A percentile compares a stretch with the other conserved stretches of the same genome.
Evolutionary conservation across 2,329 filamentous ascomycete species (phyloP).

Genomic region (Fusarium duplospermum): DNA sequence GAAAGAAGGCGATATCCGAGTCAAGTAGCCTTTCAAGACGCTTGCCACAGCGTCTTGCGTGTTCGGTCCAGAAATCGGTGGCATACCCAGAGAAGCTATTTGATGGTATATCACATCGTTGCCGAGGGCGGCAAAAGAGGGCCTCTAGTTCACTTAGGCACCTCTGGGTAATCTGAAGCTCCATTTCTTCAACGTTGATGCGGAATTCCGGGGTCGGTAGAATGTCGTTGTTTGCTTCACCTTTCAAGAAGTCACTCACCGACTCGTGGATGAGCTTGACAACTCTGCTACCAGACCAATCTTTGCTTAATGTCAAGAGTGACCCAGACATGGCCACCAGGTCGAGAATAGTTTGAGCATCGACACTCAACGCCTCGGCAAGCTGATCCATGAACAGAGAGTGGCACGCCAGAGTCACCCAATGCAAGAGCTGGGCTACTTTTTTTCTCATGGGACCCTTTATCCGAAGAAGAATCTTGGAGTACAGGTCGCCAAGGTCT

Average conservation of each 20-base stretch:
- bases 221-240: neutral
- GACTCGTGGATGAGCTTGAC: neutral
- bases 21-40: neutral
- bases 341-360: neutral
- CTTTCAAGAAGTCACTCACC: neutral
- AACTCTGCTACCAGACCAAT: too few relatives aligned
- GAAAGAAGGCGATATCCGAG: neutral
- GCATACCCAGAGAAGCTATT: neutral
- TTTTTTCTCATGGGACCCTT: neutral
- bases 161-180: neutral
- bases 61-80: neutral
- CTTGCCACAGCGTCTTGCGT: neutral
- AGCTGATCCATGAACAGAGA: neutral
- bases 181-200: neutral
- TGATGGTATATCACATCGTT: too few relatives aligned
- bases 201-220: neutral
- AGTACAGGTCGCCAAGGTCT: neutral
- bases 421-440: neutral
- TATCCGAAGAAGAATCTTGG: neutral
- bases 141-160: neutral
- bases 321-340: neutral
- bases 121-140: too few relatives aligned
- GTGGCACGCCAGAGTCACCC: neutral
- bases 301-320: neutral
- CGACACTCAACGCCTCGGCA: rapidly evolving